Base-by-base conservation (phyloP, 2,329 filamentous ascomycete species). In the Macrophomina pseudophaseolina region DNA sequence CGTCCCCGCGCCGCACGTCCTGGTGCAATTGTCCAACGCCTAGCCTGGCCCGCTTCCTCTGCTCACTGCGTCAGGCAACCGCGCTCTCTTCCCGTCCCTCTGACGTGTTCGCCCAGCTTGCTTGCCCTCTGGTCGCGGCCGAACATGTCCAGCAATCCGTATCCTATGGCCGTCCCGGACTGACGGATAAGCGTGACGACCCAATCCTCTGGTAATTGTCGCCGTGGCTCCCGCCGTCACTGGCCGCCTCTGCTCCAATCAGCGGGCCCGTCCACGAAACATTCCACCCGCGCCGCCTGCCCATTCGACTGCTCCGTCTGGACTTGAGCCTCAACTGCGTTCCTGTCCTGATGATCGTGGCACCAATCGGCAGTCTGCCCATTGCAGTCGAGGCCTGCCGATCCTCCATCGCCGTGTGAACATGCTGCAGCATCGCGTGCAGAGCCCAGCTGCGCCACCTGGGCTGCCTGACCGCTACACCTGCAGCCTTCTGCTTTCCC, bases 111-210 rank as follows among this genome's bases (percentile, higher is more conserved):
- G 18, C 12, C 28, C 40, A 46, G 28, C 40, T 2, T 33, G 11
- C 28, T 33, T 30, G 23, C 44, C 28, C 23, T 30, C n/a, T 54
- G 52, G 32, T 32, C 38, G 42, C 42, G 8, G 18, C 23, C 11
- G 38, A 59, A 12, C 54, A 59, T 16, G 35, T 40, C 16, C 35
- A 33, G 8, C 33, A 33, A 9, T 40, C 35, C 53, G 9, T 42
- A 38, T 11, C 58, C 58, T 62, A 62, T 62, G 42, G 58, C 58
- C 44, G 58, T 62, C 44, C 58, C 58, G 42, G 30, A 49, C 38
- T 49, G 58, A 35, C 58, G 58, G 58, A 33, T 62, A 62, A 62
- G 58, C 58, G 58, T 62, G 58, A 62, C 58, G 58, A 49, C 42
- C 58, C 58, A 35, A 23, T 33, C 11, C 30, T 49, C 30, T 62